Evolutionary conservation across 306 rosid species (phyloP), one percentile per base, ranked within the genome.

Genomic region (Senna siamea): DNA sequence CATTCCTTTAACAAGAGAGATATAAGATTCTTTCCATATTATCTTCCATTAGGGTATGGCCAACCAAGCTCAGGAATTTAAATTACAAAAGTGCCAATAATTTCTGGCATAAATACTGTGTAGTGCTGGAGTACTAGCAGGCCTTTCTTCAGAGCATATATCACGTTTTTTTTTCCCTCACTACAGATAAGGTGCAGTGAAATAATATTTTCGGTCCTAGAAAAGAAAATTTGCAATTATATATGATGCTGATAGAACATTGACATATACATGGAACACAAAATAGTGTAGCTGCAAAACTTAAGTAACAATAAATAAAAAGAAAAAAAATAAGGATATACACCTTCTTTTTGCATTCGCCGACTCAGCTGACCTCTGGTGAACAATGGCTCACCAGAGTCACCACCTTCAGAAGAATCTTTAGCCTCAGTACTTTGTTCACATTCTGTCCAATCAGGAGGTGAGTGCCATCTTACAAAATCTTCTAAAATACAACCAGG

Each of bases 401-500:
- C 96, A 9, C 81, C 76, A 59, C 77, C 51, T 75, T 86, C 84
- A 60, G 72, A 63, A 77, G 81, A 81, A 62, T 87, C 90, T 72
- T 55, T 70, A 78, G 70, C 90, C 69, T 86, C 93, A 2, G 14
- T 38, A 81, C 46, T 63, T 55, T 82, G 86, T 72, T 88, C 96
- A 76, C 70, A 78, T 59, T 88, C 95, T 20, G 90, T 84, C 99
- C 99, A 95, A 75, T 95, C 99, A 78, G 99, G 99, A 80, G 99
- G 99, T 54, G 99, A 95, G 86, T 92, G 92, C 99, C 99, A 95
- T 79, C 99, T 85, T 50, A 95, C 98, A 79, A 95, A 95, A 85
- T 95, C 99, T 80, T 90, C 98, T 88, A 95, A 86, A 81, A 95
- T 92, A 86, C 99, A 95, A 74, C 99, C 99, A 82, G 99, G 99